Evolutionary conservation across 208 protist genomes (phyloP).

Genomic region (Leishmania tropica): DNA sequence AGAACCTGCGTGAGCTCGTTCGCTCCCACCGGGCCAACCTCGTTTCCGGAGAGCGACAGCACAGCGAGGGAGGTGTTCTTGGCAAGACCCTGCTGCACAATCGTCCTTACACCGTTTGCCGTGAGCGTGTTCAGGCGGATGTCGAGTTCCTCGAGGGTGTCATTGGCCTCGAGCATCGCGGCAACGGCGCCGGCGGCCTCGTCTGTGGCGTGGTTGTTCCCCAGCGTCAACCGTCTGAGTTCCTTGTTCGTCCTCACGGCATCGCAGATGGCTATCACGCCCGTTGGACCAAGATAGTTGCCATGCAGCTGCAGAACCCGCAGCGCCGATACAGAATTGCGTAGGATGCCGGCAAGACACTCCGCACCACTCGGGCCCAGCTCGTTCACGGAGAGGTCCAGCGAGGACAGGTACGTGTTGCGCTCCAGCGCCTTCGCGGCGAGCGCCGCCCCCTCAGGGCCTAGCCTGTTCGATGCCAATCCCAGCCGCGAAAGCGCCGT

Average conservation of each 20-base stretch:
- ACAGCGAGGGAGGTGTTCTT: slow-evolving; percentile 65
- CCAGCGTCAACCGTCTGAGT: slow-evolving; percentile 62
- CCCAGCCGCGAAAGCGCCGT: slow-evolving; percentile 65
- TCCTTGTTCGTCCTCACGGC: slow-evolving; percentile 65
- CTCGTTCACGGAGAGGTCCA: slow-evolving; percentile 90
- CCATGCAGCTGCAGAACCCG: slow-evolving; percentile 72
- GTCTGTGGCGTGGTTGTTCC: slow-evolving; percentile 87
- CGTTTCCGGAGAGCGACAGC: slow-evolving; percentile 74
- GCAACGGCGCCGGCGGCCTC: slow-evolving; percentile 52
- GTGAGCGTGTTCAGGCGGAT: slow-evolving; percentile 83
- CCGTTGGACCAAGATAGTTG: slow-evolving; percentile 66
- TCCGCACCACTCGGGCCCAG: slow-evolving; percentile 71
- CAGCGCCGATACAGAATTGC: slow-evolving; percentile 50
- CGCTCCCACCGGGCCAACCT: slow-evolving; percentile 65
- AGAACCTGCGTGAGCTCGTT: slow-evolving; percentile 66
- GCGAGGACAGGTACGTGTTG: slow-evolving; percentile 80
- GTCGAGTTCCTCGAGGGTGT: slow-evolving; percentile 72
- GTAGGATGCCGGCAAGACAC: slow-evolving; percentile 62
- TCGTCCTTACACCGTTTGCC: slow-evolving; percentile 39
- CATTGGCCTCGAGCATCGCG: slow-evolving; percentile 77
- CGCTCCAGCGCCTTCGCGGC: slow-evolving; percentile 71
- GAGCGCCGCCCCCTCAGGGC: slow-evolving; percentile 73
- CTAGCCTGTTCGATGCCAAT: slow-evolving; percentile 78
- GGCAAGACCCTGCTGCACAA: slow-evolving; percentile 65
- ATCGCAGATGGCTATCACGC: slow-evolving; percentile 52